A percentile compares a stretch with the other conserved stretches of the same genome.
phyloP scores from a whole-genome alignment of 768 basidiomycete genomes.

The Panus rudis region DNA sequence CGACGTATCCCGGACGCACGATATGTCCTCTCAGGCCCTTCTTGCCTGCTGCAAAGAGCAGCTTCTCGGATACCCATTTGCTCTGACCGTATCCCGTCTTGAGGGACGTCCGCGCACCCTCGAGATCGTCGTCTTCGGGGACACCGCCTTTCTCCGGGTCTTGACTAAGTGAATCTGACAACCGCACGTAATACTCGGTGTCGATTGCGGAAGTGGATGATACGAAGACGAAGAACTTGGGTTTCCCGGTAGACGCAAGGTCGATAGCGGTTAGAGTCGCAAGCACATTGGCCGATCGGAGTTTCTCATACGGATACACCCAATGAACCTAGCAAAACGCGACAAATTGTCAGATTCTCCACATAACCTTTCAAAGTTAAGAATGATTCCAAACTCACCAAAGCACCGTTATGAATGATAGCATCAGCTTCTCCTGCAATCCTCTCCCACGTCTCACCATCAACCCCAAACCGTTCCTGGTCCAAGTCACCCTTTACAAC shows the following conservation, averaged over 20 bases:
- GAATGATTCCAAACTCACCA: conserved; percentile 52
- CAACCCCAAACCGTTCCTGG: conserved; percentile 67
- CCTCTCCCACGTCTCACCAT: conserved; percentile 53
- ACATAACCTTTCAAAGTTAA: background rate
- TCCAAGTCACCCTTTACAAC: conserved; percentile 83
- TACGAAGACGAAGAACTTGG: conserved; percentile 83
- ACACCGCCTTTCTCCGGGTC: conserved; percentile 50
- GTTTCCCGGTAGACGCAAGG: conserved; percentile 64
- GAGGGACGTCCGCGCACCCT: conserved; percentile 67
- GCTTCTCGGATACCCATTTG: conserved; percentile 97
- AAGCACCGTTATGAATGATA: conserved; percentile 92
- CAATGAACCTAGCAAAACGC: conserved; percentile 77
- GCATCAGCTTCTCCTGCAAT: conserved; percentile 71
- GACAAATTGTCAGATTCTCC: background rate
- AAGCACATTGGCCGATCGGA: conserved; percentile 88
- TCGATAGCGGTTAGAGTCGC: conserved; percentile 81
- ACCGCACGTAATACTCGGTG: conserved; percentile 80
- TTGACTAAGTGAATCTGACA: conserved; percentile 64
- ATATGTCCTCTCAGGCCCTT: conserved; percentile 83
- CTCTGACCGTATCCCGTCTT: conserved; percentile 95
- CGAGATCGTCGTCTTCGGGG: conserved; percentile 82
- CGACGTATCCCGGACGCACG: conserved; percentile 91
- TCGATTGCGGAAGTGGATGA: conserved; percentile 96
- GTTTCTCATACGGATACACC: conserved; percentile 95
- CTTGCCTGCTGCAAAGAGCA: conserved; percentile 85